These are phyloP conservation scores for Phytophthora tentaculata DNA, from an alignment of 352 stramenopile genomes.

Conservation along the genomic window DNA sequence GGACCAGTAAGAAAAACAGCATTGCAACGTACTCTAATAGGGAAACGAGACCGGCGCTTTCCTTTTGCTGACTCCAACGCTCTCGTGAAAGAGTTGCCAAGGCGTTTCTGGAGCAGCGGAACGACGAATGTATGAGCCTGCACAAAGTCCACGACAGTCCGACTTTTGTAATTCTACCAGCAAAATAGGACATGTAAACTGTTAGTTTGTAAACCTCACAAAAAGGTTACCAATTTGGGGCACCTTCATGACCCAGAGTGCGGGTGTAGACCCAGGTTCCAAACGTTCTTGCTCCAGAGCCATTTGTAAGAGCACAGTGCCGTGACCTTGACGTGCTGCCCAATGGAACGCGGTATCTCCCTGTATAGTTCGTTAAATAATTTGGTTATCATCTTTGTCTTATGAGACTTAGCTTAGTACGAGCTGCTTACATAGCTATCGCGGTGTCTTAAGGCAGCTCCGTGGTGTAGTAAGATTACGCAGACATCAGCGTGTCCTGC, in stretches of 20 bases:
- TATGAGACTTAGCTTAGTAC: background rate
- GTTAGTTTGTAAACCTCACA: background rate
- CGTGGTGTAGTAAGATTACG: conserved; percentile 50
- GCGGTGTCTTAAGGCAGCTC: conserved; percentile 46
- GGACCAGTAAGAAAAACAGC: too few species aligned
- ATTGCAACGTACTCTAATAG: conserved; percentile 22
- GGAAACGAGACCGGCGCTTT: conserved; percentile 46
- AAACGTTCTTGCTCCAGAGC: conserved; percentile 46
- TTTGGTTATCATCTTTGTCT: background rate
- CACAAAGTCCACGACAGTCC: conserved; percentile 56
- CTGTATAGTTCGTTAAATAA: conserved; percentile 20
- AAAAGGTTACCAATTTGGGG: background rate
- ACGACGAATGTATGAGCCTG: conserved; percentile 44
- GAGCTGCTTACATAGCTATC: conserved; percentile 43
- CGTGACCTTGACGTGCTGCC: conserved; percentile 58
- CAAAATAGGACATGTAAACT: background rate
- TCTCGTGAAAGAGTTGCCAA: conserved; percentile 38
- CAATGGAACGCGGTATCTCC: conserved; percentile 81
- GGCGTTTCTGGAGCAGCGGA: conserved; percentile 55
- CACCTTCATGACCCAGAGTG: conserved; percentile 65
- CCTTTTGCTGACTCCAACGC: conserved; percentile 27
- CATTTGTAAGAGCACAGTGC: conserved; percentile 56
- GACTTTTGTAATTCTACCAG: conserved; percentile 63
- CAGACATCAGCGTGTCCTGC: conserved; percentile 57
- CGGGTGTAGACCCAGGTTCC: conserved; percentile 28